These are phyloP conservation scores for Amoeboaphelidium protococcarum DNA, from an alignment of 371 early-diverging fungal species.

Conservation along the genomic window DNA sequence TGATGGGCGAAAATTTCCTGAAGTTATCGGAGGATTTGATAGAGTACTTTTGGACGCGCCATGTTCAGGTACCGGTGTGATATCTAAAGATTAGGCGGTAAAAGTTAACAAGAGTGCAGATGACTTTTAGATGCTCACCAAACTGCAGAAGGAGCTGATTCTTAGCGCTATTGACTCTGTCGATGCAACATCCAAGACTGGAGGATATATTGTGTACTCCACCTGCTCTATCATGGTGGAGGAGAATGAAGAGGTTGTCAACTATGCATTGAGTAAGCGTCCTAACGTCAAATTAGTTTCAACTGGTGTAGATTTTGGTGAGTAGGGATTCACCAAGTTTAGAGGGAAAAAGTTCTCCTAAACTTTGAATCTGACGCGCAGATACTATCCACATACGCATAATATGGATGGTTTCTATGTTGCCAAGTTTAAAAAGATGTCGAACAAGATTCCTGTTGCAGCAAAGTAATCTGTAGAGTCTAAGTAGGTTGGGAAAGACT, in stretches of 20 bases:
- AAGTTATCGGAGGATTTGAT: slow-evolving; percentile 84
- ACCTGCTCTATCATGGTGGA: slow-evolving; percentile 97
- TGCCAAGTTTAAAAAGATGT: slow-evolving; percentile 52
- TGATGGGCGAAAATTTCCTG: slow-evolving; percentile 87
- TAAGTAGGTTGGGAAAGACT: slow-evolving; percentile 35
- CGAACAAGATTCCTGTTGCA: not conserved
- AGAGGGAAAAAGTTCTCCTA: slow-evolving; percentile 74
- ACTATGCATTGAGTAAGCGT: slow-evolving; percentile 81
- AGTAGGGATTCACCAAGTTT: slow-evolving; percentile 58
- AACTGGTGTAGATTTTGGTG: slow-evolving; percentile 74
- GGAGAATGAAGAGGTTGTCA: slow-evolving; percentile 95
- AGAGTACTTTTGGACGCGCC: slow-evolving; percentile 96
- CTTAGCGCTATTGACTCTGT: slow-evolving; percentile 90
- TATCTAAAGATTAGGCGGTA: slow-evolving; percentile 89
- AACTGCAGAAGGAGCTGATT: slow-evolving; percentile 85
- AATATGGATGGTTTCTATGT: slow-evolving; percentile 99
- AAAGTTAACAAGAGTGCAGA: slow-evolving; percentile 78
- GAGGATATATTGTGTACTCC: slow-evolving; percentile 93
- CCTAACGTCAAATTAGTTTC: slow-evolving; percentile 60
- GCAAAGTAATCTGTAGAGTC: not conserved
- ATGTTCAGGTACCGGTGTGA: slow-evolving; percentile 97
- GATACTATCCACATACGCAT: slow-evolving; percentile 95
- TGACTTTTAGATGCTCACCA: slow-evolving; percentile 68
- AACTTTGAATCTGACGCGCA: slow-evolving; percentile 48
- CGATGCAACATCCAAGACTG: slow-evolving; percentile 68